Percentiles rank a stretch among this genome's conserved stretches.
Evolutionary conservation across 2,329 filamentous ascomycete genomes (phyloP).

Genomic region (Penicillium crustosum): DNA sequence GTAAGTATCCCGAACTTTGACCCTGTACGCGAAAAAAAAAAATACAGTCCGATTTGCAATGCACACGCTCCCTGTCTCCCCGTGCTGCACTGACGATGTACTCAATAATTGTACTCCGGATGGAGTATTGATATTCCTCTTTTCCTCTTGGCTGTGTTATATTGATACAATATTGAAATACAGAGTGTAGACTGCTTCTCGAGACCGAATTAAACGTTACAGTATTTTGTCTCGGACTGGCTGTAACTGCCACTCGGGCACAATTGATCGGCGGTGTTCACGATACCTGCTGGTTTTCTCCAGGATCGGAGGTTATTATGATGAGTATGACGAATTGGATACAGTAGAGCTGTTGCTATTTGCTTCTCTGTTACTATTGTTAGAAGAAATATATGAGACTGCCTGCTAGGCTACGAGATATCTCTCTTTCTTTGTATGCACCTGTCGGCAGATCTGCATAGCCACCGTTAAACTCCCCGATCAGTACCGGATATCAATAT

Average conservation of each 20-base stretch:
- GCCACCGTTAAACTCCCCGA: conserved; percentile 6
- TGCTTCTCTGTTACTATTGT: not conserved
- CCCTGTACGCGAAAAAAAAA: not conserved
- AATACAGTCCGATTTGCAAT: not conserved
- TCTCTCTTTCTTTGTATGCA: not conserved
- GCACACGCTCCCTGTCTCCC: conserved; percentile 2
- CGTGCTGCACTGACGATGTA: not conserved
- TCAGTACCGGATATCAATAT: not conserved
- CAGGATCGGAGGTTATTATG: not conserved
- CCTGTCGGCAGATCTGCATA: conserved; percentile 9
- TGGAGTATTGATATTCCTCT: not conserved
- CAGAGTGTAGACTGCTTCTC: not conserved
- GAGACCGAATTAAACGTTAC: not conserved
- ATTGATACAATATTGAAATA: not conserved
- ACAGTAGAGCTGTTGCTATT: not conserved
- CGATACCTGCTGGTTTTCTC: not conserved
- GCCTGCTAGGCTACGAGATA: conserved; percentile 10
- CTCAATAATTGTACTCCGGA: not conserved
- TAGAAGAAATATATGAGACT: conserved; percentile 1
- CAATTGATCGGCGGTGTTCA: not conserved
- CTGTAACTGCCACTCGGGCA: conserved; percentile 7
- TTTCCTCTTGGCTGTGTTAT: conserved; percentile 3
- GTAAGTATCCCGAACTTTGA: conserved; percentile 3
- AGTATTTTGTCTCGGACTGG: conserved; percentile 2
- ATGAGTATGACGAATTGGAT: not conserved